Evolutionary conservation across 1,284 basidiomycete species (phyloP), one percentile per base, ranked within the genome.

Genomic region (Melampsora allii-populina): DNA sequence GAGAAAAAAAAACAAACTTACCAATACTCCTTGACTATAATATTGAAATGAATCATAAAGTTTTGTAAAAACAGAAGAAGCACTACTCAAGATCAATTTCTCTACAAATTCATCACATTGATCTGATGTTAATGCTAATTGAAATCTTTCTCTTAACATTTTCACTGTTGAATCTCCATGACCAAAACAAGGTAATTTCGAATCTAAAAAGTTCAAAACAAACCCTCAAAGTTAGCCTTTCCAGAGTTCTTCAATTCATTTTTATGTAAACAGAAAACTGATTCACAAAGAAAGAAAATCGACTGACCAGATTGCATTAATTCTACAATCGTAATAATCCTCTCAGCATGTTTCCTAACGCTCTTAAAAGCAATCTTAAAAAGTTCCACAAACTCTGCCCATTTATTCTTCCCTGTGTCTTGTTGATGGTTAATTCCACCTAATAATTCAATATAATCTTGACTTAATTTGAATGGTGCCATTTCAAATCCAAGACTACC

Each of bases 381-480:
- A 67, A 97, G 84, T 77, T 86, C 84, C 79, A 87, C 89, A 84
- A 97, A 99, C 81, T 96, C 91, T 50, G 85, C 81, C 81, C 90
- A 98, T 14, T 91, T 86, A 14, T 88, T 84, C 61, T 88, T 69
- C 42, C n/a, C 36, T 19, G 5, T 17, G 1, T 36, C 29, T 36
- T 36, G 36, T 36, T 42, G 9, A 42, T 42, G 27, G 76, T 91
- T 87, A 53, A 91, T 84, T 0, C 96, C 96, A 27, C 95, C 96
- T 59, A 99, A 85, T 53, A 99, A 91, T 79, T 98, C 95, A 66
- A 99, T 87, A 82, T 99, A 98, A 82, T 99, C 95, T 80, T 85
- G 80, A n/a, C 94, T 89, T 33, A 98, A 84, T 82, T 99, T 99
- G 86, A 99, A 99, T 1, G 96, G 96, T 4, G 96, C 94, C 14